These are phyloP conservation scores for Bondarzewia mesenterica DNA, from an alignment of 1,284 basidiomycete genomes.

Conservation along the genomic window DNA sequence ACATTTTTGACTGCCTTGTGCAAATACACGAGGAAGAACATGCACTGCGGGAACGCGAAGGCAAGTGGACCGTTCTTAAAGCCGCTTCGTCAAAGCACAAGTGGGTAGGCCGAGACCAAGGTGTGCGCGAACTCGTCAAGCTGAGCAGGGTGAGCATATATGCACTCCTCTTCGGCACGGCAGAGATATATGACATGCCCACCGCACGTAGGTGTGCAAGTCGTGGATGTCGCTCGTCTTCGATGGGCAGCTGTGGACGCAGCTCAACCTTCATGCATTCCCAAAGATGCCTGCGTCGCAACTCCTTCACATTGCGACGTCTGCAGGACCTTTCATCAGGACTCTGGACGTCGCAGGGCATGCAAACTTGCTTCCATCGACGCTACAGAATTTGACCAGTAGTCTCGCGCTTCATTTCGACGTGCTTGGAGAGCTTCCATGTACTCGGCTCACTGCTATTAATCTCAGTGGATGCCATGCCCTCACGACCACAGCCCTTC, in stretches of 20 bases:
- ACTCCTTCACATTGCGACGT: slow-evolving; percentile 40
- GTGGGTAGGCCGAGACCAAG: slow-evolving; percentile 69
- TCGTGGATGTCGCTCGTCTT: slow-evolving; percentile 72
- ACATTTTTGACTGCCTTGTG: slow-evolving; percentile 50
- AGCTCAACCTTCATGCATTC: slow-evolving; percentile 55
- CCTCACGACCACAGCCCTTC: slow-evolving; percentile 58
- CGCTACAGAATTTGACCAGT: slow-evolving; percentile 43
- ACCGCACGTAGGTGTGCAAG: slow-evolving; percentile 63
- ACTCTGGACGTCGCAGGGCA: slow-evolving; percentile 64
- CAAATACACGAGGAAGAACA: slow-evolving; percentile 48
- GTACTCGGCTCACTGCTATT: slow-evolving; percentile 60
- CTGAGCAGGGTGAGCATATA: slow-evolving; percentile 60
- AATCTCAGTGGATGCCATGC: slow-evolving; percentile 70
- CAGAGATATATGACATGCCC: slow-evolving; percentile 12
- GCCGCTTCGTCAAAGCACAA: slow-evolving; percentile 41
- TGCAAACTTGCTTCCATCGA: slow-evolving; percentile 38
- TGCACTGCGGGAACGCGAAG: slow-evolving; percentile 29
- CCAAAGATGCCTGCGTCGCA: slow-evolving; percentile 43
- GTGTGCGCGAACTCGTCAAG: slow-evolving; percentile 70
- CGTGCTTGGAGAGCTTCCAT: slow-evolving; percentile 26
- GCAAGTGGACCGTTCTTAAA: slow-evolving; percentile 48
- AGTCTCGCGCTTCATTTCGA: slow-evolving; percentile 39
- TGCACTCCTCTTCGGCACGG: slow-evolving; percentile 16
- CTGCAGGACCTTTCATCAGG: slow-evolving; percentile 61
- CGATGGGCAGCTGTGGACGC: slow-evolving; percentile 83